A percentile compares a stretch with the other conserved stretches of the same genome.
These are phyloP conservation scores for Harringtonia lauricola DNA, from an alignment of 2,329 filamentous ascomycete genomes.

Conservation along the genomic window DNA sequence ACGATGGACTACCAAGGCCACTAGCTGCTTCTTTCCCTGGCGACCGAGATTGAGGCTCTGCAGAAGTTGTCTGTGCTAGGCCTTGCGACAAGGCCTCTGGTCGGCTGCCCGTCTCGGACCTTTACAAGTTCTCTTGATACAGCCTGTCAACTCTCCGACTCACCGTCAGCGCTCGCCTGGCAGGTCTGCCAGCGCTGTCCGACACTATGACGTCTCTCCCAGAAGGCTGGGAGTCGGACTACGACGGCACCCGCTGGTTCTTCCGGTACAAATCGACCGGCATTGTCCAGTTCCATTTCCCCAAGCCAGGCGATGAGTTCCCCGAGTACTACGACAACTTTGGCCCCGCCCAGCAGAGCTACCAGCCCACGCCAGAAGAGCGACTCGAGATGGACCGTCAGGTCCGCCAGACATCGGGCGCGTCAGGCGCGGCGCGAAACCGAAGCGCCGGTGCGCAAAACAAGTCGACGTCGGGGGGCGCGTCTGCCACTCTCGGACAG, in stretches of 20 bases:
- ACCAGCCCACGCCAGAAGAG: conserved; percentile 38
- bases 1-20: too few relatives aligned
- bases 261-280: conserved; percentile 45
- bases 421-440: background rate
- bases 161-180: background rate
- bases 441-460: background rate
- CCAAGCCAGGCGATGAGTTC: conserved; percentile 45
- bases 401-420: conserved; percentile 19
- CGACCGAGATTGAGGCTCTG: too few relatives aligned
- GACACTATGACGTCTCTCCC: conserved; percentile 33
- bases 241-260: conserved; percentile 46
- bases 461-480: conserved; percentile 12
- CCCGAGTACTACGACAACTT: conserved; percentile 34
- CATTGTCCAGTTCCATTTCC: conserved; percentile 44
- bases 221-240: conserved; percentile 45
- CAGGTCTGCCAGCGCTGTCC: too few relatives aligned
- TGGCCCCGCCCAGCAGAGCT: conserved; percentile 17
- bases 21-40: too few relatives aligned
- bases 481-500: conserved; percentile 21
- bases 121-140: too few relatives aligned
- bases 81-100: too few relatives aligned
- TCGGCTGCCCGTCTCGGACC: too few relatives aligned
- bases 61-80: too few relatives aligned
- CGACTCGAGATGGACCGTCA: conserved; percentile 40
- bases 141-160: background rate